Percentiles rank a stretch among this genome's conserved stretches.
These are phyloP conservation scores for Acacia crassicarpa DNA, from an alignment of 306 rosid genomes.

Conservation along the genomic window DNA sequence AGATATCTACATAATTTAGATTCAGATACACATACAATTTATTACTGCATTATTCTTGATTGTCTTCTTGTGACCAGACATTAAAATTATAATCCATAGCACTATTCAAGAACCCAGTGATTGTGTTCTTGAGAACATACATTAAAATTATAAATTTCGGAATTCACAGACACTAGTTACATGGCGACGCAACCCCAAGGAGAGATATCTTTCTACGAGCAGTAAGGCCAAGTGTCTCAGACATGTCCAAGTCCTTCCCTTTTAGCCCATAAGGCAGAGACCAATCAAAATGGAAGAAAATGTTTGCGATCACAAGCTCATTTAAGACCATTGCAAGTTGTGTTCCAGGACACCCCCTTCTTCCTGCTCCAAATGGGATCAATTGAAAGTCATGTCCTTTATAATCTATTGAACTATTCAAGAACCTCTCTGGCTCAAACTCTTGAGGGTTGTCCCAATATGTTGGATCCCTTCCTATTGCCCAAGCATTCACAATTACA, in stretches of 20 bases:
- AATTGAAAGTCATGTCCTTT: conserved; percentile 19
- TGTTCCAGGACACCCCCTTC: conserved; percentile 13
- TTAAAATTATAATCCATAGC: too few relatives aligned
- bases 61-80: too few relatives aligned
- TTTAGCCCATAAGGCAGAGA: not conserved
- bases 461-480: conserved; percentile 4
- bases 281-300: conserved; percentile 27
- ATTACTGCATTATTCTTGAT: too few relatives aligned
- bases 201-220: conserved; percentile 21
- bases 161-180: not conserved
- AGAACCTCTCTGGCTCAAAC: conserved; percentile 28
- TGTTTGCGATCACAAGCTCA: conserved; percentile 15
- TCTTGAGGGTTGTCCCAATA: conserved; percentile 6
- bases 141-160: not conserved
- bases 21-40: too few relatives aligned
- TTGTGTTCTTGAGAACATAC: too few relatives aligned
- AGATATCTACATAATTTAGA: too few relatives aligned
- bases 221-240: conserved; percentile 2
- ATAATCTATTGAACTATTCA: conserved; percentile 14
- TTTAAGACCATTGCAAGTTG: not conserved
- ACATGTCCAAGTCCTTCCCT: not conserved
- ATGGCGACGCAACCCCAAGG: not conserved
- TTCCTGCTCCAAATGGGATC: conserved; percentile 35
- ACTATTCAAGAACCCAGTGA: too few relatives aligned
- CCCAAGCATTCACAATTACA: conserved; percentile 24